Evolutionary conservation across 495 filamentous ascomycete species (phyloP).

Genomic region (Rusavskia elegans): DNA sequence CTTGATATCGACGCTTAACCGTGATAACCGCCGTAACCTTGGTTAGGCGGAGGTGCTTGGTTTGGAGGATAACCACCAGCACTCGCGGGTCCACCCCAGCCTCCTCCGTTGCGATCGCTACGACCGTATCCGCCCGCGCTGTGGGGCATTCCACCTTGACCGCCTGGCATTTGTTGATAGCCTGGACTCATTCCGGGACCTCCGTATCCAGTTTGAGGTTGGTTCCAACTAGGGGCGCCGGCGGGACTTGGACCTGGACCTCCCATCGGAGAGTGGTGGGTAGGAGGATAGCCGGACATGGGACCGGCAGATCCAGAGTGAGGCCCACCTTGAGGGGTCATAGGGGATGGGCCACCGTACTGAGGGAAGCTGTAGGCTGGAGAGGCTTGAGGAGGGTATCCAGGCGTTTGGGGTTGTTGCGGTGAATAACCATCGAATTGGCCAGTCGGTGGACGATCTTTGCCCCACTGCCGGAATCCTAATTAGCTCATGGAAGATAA

Average conservation of each 20-base stretch:
- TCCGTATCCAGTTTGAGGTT: conserved; percentile 42
- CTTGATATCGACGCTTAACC: conserved; percentile 13
- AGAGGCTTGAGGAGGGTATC: conserved; percentile 41
- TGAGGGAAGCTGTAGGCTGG: conserved; percentile 86
- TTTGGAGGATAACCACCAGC: conserved; percentile 25
- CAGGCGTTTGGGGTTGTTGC: conserved; percentile 51
- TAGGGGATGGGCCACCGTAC: conserved; percentile 60
- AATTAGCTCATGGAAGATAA: background rate
- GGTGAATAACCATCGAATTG: conserved; percentile 73
- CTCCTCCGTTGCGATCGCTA: conserved; percentile 56
- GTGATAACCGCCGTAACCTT: conserved; percentile 40
- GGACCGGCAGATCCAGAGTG: conserved; percentile 11
- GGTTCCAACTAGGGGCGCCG: conserved; percentile 45
- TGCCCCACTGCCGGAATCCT: conserved; percentile 65
- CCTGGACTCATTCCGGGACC: conserved; percentile 43
- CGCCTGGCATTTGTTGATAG: conserved; percentile 42
- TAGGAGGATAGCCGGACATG: conserved; percentile 13
- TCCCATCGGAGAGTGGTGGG: conserved; percentile 18
- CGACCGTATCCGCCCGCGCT: conserved; percentile 73
- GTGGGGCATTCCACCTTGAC: conserved; percentile 54
- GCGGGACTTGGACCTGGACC: conserved; percentile 40
- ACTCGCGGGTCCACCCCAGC: conserved; percentile 48
- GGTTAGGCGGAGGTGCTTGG: conserved; percentile 13
- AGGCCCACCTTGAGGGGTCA: conserved; percentile 50
- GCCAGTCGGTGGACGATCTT: conserved; percentile 85